These are phyloP conservation scores for Polyporus tsugae DNA, from an alignment of 1,284 basidiomycete species.

Conservation along the genomic window DNA sequence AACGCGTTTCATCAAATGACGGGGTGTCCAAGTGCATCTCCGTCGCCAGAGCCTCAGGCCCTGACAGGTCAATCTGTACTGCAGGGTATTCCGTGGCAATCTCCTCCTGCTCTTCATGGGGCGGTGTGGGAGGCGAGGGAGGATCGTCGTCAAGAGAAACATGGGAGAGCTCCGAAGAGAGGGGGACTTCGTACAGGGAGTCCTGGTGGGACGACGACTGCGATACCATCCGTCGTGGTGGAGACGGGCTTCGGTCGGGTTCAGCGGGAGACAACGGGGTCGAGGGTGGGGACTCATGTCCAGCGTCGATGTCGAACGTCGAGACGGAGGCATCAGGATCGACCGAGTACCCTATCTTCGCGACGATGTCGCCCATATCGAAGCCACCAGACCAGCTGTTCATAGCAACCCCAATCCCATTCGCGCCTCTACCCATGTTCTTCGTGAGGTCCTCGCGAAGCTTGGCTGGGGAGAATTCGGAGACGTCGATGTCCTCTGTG, in stretches of 20 bases:
- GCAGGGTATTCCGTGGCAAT: slow-evolving; percentile 46
- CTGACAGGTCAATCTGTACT: slow-evolving; percentile 57
- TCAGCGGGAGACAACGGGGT: slow-evolving; percentile 29
- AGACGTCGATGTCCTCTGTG: slow-evolving; percentile 55
- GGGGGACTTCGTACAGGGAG: slow-evolving; percentile 43
- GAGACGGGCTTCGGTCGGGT: neutral
- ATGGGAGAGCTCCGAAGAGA: slow-evolving; percentile 52
- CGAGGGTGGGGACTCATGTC: slow-evolving; percentile 34
- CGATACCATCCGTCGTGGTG: slow-evolving; percentile 28
- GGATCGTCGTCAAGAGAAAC: slow-evolving; percentile 46
- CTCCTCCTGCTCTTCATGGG: slow-evolving; percentile 28
- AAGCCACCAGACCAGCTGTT: slow-evolving; percentile 30
- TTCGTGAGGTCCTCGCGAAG: slow-evolving; percentile 68
- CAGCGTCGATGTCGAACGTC: slow-evolving; percentile 58
- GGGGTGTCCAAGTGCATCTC: slow-evolving; percentile 32
- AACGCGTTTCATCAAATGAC: slow-evolving; percentile 4
- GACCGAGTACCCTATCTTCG: slow-evolving; percentile 44
- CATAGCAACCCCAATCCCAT: neutral
- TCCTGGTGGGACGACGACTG: slow-evolving; percentile 34
- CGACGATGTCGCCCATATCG: slow-evolving; percentile 31
- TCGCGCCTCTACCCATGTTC: slow-evolving; percentile 41
- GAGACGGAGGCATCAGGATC: slow-evolving; percentile 63
- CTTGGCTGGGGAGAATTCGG: slow-evolving; percentile 61
- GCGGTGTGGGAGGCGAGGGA: slow-evolving; percentile 28
- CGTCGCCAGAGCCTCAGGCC: slow-evolving; percentile 40